These are phyloP conservation scores for Blastobotrys malaysiensis DNA, from an alignment of 1,139 yeast species.

Conservation along the genomic window DNA sequence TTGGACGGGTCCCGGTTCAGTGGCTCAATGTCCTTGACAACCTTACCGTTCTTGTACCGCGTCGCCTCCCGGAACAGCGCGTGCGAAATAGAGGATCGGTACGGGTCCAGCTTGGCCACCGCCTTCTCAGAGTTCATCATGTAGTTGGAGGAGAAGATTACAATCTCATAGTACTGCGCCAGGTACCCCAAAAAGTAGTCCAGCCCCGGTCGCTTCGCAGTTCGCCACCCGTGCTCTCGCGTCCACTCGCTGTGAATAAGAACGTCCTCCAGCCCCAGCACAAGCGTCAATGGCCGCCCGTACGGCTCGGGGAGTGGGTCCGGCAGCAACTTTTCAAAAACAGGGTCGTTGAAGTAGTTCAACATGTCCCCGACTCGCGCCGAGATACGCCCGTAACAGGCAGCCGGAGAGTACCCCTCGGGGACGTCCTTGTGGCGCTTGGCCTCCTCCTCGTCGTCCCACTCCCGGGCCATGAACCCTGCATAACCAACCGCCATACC, in stretches of 20 bases:
- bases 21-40: conserved; percentile 68
- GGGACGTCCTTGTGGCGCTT: conserved; percentile 49
- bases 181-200: conserved; percentile 94
- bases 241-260: conserved; percentile 91
- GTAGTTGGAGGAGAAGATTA: conserved; percentile 78
- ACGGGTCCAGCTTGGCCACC: conserved; percentile 86
- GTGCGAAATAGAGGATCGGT: conserved; percentile 81
- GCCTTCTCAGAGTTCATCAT: conserved; percentile 82
- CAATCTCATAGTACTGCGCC: conserved; percentile 94
- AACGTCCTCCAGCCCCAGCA: conserved; percentile 81
- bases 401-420: conserved; percentile 65
- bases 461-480: conserved; percentile 76
- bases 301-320: conserved; percentile 90
- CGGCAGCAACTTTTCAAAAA: conserved; percentile 85
- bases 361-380: conserved; percentile 72
- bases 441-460: conserved; percentile 71
- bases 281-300: conserved; percentile 88
- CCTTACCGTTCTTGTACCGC: conserved; percentile 78
- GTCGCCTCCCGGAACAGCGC: conserved; percentile 90
- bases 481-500: conserved; percentile 58
- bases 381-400: conserved; percentile 46
- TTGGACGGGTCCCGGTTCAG: conserved; percentile 87
- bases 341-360: conserved; percentile 88
- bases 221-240: conserved; percentile 92
- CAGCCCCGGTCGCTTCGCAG: conserved; percentile 97